phyloP scores from a whole-genome alignment of 345 rosid genomes.

The Corchorus capsularis region DNA sequence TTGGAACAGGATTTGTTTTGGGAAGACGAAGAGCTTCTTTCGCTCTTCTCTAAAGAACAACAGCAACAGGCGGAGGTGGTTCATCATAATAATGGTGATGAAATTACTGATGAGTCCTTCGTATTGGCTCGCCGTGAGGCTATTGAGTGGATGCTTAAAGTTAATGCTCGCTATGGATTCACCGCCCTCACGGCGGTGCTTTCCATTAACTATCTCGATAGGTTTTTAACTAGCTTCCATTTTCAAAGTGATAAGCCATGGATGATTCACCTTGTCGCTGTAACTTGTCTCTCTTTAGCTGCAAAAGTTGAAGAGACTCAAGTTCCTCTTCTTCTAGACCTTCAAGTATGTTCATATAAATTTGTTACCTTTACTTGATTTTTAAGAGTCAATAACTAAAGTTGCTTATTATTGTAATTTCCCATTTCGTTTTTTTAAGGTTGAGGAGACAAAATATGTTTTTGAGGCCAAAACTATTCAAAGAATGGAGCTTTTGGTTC shows the following conservation, averaged over 20 bases:
- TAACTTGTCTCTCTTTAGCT: slow-evolving; percentile 85
- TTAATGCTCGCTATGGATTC: slow-evolving; percentile 66
- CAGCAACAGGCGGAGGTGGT: slow-evolving; percentile 24
- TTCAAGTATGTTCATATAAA: slow-evolving; percentile 56
- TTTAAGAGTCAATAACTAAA: slow-evolving; percentile 8
- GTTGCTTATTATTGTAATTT: background rate
- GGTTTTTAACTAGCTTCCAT: slow-evolving; percentile 57
- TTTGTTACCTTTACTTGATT: background rate
- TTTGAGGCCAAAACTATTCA: slow-evolving; percentile 89
- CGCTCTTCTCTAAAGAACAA: slow-evolving; percentile 65
- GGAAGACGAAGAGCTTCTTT: slow-evolving; percentile 76
- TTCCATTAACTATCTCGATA: slow-evolving; percentile 80
- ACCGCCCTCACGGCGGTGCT: slow-evolving; percentile 67
- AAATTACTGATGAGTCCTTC: slow-evolving; percentile 30
- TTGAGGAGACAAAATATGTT: slow-evolving; percentile 63
- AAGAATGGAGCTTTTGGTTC: slow-evolving; percentile 93
- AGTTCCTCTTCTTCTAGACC: slow-evolving; percentile 79
- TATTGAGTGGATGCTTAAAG: slow-evolving; percentile 77
- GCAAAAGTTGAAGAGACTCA: slow-evolving; percentile 94
- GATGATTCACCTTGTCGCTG: slow-evolving; percentile 88
- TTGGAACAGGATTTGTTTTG: slow-evolving; percentile 69
- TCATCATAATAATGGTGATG: slow-evolving; percentile 15
- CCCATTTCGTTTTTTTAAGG: slow-evolving; percentile 38
- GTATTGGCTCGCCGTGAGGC: slow-evolving; percentile 59
- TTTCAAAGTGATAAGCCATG: slow-evolving; percentile 75